A percentile compares a stretch with the other conserved stretches of the same genome.
phyloP scores from a whole-genome alignment of 495 filamentous ascomycete genomes.

The Margaritispora aquatica region DNA sequence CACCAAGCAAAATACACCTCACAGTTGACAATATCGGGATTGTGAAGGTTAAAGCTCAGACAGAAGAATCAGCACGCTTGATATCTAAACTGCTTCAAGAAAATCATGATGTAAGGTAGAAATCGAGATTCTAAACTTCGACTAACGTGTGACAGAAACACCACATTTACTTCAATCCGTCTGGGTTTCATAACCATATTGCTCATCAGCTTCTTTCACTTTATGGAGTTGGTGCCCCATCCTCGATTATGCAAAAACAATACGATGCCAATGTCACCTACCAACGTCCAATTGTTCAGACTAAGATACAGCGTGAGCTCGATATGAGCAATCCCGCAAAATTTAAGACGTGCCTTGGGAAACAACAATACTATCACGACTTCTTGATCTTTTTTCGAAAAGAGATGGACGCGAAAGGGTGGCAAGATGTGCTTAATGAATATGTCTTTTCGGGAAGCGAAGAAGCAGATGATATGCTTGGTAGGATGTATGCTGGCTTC shows the following conservation, averaged over 20 bases:
- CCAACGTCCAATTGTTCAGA: conserved; percentile 44
- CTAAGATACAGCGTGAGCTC: conserved; percentile 38
- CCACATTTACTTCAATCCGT: conserved; percentile 71
- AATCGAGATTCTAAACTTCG: not conserved
- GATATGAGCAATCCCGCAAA: conserved; percentile 44
- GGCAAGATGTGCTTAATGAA: conserved; percentile 49
- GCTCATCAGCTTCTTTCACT: conserved; percentile 69
- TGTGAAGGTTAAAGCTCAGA: conserved; percentile 42
- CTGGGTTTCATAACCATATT: conserved; percentile 66
- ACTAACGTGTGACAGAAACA: conserved; percentile 37
- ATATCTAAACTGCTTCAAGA: conserved; percentile 63
- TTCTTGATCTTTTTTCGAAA: conserved; percentile 67
- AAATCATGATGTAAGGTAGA: conserved; percentile 50
- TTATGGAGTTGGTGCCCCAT: conserved; percentile 63
- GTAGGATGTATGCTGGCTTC: conserved; percentile 49
- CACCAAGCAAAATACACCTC: conserved; percentile 55
- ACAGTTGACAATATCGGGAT: conserved; percentile 50
- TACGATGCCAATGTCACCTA: conserved; percentile 56
- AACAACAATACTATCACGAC: conserved; percentile 28
- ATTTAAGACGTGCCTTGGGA: conserved; percentile 43
- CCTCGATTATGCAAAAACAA: conserved; percentile 45
- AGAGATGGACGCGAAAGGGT: conserved; percentile 60
- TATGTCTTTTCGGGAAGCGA: conserved; percentile 60
- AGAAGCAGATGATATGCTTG: conserved; percentile 54
- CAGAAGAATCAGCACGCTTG: conserved; percentile 49